phyloP scores from a whole-genome alignment of 2,329 filamentous ascomycete genomes.

The Chalara sp. region DNA sequence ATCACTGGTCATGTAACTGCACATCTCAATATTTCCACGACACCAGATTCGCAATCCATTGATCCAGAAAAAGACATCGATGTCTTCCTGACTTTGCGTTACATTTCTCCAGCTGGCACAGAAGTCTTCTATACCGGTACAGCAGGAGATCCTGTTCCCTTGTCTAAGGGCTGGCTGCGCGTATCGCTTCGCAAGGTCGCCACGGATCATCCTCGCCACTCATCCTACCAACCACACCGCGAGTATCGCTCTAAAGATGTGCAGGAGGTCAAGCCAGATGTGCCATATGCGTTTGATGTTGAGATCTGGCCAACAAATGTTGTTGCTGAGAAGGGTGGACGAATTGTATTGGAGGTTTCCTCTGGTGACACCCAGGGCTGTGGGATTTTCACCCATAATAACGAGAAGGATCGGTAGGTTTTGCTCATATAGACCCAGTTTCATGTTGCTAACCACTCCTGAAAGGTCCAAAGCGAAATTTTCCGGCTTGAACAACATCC shows the following conservation, averaged over 20 bases:
- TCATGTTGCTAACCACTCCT: too few relatives aligned
- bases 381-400: slow-evolving; percentile 48
- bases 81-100: background rate
- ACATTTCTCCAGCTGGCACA: background rate
- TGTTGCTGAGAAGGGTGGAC: slow-evolving; percentile 43
- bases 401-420: slow-evolving; percentile 39
- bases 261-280: slow-evolving; percentile 43
- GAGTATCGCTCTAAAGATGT: slow-evolving; percentile 53
- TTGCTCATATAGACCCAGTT: background rate
- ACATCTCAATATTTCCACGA: slow-evolving; percentile 40
- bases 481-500: slow-evolving; percentile 27
- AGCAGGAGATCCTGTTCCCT: background rate
- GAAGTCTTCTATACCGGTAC: background rate
- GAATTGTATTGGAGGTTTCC: slow-evolving; percentile 47
- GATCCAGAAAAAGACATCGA: background rate
- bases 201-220: slow-evolving; percentile 32
- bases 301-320: slow-evolving; percentile 62
- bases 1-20: slow-evolving; percentile 18
- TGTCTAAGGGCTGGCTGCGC: background rate
- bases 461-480: slow-evolving; percentile 28
- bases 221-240: slow-evolving; percentile 47
- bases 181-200: background rate
- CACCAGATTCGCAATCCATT: background rate
- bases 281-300: slow-evolving; percentile 53
- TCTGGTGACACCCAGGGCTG: slow-evolving; percentile 53